Base-by-base conservation (phyloP, 2,329 filamentous ascomycete genomes). In the Monosporascus sp. region DNA sequence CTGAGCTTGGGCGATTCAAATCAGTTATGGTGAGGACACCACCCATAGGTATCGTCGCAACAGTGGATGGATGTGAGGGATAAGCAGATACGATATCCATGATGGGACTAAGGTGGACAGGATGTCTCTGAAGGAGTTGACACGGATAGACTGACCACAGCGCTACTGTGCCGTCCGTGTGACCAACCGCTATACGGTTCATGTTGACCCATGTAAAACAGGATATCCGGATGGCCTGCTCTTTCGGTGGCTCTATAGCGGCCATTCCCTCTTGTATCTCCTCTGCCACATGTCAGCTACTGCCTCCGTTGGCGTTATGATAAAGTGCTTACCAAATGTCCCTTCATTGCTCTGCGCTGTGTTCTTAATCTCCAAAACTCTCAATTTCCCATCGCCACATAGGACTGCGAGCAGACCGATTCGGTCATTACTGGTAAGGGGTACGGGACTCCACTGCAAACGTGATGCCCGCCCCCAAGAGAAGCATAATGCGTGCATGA, bases 71-170 rank as follows among this genome's bases (percentile, higher is more conserved):
- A 52, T 78, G 70, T 1, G 80, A 79, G 4, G 81, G 81, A 57
- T 81, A 83, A 20, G 74, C 79, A 0, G 79, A 78, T 53, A 74
- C 73, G 35, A 85, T 73, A 59, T 83, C 79, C 55, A 83, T 72
- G 4, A 84, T 71, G 50, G 74, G 68, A 48, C 74, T 80, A 54
- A 77, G 74, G 60, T 84, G 81, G n/a, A 78, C 70, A 5, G 77
- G 72, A 48, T 80, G 74, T 2, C 81, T 75, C 43, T 76, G 75
- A 27, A 84, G 69, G 49, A 82, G 67, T 25, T 70, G 66, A 45
- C 64, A 67, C 1, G 81, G 81, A 39, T 71, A 70, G 43, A 84
- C 61, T 11, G 80, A 83, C 81, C 81, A 85, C 11, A 83, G 68
- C 20, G 74, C 73, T 37, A 84, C 69, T 20, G 77, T 80, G 35